Evolutionary conservation across 2,329 filamentous ascomycete genomes (phyloP), one percentile per base, ranked within the genome.

Genomic region (Decorospora gaudefroyi): DNA sequence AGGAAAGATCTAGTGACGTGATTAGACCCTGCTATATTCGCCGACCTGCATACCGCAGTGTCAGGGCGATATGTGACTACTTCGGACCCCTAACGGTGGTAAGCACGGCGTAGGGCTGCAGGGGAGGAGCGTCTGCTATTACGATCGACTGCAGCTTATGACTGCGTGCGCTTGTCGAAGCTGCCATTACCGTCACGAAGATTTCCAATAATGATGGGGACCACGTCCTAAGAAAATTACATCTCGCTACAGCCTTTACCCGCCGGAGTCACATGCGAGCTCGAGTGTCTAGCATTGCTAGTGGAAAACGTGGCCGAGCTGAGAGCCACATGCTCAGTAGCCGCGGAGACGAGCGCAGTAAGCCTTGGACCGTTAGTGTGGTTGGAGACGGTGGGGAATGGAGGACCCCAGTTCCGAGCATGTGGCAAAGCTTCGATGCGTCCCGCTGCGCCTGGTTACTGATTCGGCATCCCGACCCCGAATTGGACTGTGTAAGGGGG

Each of bases 381-480:
- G 39, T 38, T 13, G 30, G 23, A 27, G 22, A 42, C 34, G 42
- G 42, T 42, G 31, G 33, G 44, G 29, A 31, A 34, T 37, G 42
- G 34, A 39, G 41, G 49, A 42, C 18, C 28, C n/a, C 29, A 37
- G 23, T 56, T 51, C 51, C 47, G 51, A 53, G 42, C 34, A 49
- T 54, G 62, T 62, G 61, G 61, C 57, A 51, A 65, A 55, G 55
- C 49, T 51, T 57, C 37, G 48, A 58, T 53, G 45, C 51, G 35
- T 47, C 42, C 58, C 55, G 31, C 51, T 47, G 41, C 54, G 36
- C 51, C 49, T 42, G 47, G 13, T 46, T n/a, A n/a, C n/a, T n/a
- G n/a, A n/a, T n/a, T n/a, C n/a, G n/a, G n/a, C n/a, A n/a, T n/a
- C n/a, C n/a, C n/a, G n/a, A n/a, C n/a, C n/a, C n/a, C n/a, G n/a